Evolutionary conservation across 805 yeast species (phyloP).

Genomic region (Blastobotrys robertii): DNA sequence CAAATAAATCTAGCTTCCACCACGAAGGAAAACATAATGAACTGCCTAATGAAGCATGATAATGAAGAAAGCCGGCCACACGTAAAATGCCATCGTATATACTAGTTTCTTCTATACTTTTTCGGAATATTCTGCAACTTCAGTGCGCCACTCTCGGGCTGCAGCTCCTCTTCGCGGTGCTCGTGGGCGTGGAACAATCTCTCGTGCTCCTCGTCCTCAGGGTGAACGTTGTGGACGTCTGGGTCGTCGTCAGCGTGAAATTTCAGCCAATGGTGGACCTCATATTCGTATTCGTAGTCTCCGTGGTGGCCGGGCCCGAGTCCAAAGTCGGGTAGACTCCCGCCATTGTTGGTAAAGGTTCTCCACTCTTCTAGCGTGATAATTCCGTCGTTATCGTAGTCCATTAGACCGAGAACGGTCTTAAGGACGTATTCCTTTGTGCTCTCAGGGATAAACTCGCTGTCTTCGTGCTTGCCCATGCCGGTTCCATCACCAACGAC

Average conservation of each 20-base stretch:
- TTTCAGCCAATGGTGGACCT: slow-evolving; percentile 88
- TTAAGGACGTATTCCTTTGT: slow-evolving; percentile 44
- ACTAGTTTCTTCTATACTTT: slow-evolving; percentile 8
- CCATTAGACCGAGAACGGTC: slow-evolving; percentile 50
- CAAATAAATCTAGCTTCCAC: no score
- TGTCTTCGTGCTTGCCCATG: slow-evolving; percentile 66
- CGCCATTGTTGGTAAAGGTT: slow-evolving; percentile 48
- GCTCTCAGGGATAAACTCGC: slow-evolving; percentile 47
- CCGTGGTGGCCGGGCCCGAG: slow-evolving; percentile 92
- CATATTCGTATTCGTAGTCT: slow-evolving; percentile 88
- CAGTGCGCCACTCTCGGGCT: slow-evolving; percentile 3
- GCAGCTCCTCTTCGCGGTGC: slow-evolving; percentile 43
- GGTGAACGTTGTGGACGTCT: slow-evolving; percentile 67
- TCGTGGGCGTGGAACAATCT: slow-evolving; percentile 78
- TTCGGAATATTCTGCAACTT: slow-evolving; percentile 15
- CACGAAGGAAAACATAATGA: no score
- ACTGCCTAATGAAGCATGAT: no score
- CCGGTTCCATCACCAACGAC: slow-evolving; percentile 87
- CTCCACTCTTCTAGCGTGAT: slow-evolving; percentile 65
- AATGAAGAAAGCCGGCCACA: no score
- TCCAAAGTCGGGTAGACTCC: slow-evolving; percentile 82
- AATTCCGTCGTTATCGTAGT: slow-evolving; percentile 54
- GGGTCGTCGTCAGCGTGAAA: slow-evolving; percentile 57
- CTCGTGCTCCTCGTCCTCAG: slow-evolving; percentile 85
- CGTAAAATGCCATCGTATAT: no score